Evolutionary conservation across 2,329 filamentous ascomycete species (phyloP), one percentile per base, ranked within the genome.

Genomic region (Phaeoacremonium minimum): DNA sequence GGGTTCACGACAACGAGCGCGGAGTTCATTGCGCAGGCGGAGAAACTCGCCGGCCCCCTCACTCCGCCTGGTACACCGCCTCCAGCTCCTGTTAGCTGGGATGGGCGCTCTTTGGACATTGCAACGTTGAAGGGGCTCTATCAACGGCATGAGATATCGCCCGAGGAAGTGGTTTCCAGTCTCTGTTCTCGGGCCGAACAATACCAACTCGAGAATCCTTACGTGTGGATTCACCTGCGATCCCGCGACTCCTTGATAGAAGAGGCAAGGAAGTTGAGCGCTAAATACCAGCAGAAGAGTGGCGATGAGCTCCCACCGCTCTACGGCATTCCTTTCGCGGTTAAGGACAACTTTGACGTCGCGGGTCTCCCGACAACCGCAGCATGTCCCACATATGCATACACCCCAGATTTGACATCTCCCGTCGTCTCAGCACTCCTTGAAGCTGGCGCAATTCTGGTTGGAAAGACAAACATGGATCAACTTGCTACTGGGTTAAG

Each of bases 401-500:
- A 72, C 45, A 59, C 60, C 2, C 65, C 75, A 1, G 56, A 58
- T 14, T 49, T 56, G 7, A 69, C 63, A 12, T 66, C 73, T 2
- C 58, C 60, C 4, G 67, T 70, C 2, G 67, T 74, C 15, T 56
- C 67, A 15, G 62, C 59, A 29, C 50, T 76, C 5, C 56, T 75
- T 4, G 57, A 62, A 5, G 66, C 69, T 13, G 76, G 76, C 7
- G 77, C 66, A 2, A 50, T 80, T 4, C 69, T 74, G 38, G 61
- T 80, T 30, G 77, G 77, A 18, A 81, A 80, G 49, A 65, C 64
- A 11, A 75, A 73, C 46, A 64, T 82, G 36, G 78, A 83, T 48
- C 77, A 82, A 51, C 63, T 82, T 4, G 77, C 76, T 3, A 81
- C 77, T 1, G 78, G 78, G 1, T 61, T 82, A 4, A 73, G 69